Evolutionary conservation across 1,139 yeast species (phyloP).

Genomic region (Maudiozyma humilis): DNA sequence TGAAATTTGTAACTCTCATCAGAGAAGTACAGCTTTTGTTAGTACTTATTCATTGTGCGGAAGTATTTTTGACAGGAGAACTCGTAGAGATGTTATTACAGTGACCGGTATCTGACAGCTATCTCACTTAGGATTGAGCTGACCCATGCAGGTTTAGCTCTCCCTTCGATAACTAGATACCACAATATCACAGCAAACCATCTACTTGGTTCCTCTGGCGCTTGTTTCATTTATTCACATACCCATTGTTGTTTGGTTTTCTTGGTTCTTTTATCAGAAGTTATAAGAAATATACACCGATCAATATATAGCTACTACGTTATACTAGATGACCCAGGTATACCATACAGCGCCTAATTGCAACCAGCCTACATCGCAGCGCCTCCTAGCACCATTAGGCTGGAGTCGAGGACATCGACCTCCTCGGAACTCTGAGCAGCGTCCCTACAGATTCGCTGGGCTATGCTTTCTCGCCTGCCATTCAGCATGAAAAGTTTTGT

Average conservation of each 20-base stretch:
- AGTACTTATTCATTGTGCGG: slow-evolving; percentile 1
- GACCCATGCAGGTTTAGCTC: too few species aligned
- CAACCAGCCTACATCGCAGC: not conserved
- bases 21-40: slow-evolving; percentile 5
- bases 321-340: too few species aligned
- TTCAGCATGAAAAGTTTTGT: too few species aligned
- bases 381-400: too few species aligned
- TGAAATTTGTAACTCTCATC: not conserved
- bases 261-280: not conserved
- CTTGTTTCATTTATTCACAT: slow-evolving; percentile 13
- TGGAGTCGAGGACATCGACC: not conserved
- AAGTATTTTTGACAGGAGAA: too few species aligned
- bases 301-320: too few species aligned
- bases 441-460: too few species aligned
- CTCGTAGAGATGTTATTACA: too few species aligned
- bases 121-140: not conserved
- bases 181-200: not conserved
- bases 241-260: slow-evolving; percentile 24
- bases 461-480: too few species aligned
- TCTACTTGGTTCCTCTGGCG: too few species aligned
- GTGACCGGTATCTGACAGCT: not conserved
- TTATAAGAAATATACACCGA: too few species aligned
- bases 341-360: not conserved
- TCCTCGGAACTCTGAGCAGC: not conserved
- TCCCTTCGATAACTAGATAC: too few species aligned